phyloP scores from a whole-genome alignment of 1,139 yeast species.

The Taphrina wiesneri region DNA sequence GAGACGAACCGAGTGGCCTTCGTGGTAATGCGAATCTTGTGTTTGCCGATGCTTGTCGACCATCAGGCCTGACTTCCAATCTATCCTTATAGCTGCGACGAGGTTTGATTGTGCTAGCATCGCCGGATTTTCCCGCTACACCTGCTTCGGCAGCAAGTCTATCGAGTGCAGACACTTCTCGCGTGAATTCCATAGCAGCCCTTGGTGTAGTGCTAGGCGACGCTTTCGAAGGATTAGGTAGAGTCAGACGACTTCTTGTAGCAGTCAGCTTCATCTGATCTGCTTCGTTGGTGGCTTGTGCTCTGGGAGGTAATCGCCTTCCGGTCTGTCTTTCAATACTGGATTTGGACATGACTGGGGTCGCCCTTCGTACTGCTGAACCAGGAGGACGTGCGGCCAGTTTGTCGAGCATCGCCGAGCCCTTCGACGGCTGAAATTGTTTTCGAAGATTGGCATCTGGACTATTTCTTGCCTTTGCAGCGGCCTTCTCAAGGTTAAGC shows the following conservation, averaged over 20 bases:
- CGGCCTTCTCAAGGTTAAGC: constrained; percentile 12
- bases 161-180: constrained; percentile 20
- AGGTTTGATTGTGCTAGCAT: not conserved
- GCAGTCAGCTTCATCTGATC: not conserved
- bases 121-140: constrained; percentile 4
- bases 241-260: not conserved
- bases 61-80: constrained; percentile 14
- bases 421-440: not conserved
- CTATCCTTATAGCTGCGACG: constrained; percentile 24
- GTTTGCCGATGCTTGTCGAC: not conserved
- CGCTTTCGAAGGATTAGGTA: not conserved
- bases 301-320: not conserved
- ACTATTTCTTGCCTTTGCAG: constrained; percentile 1
- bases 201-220: not conserved
- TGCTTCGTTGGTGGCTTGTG: not conserved
- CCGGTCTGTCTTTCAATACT: not conserved
- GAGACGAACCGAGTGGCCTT: not conserved
- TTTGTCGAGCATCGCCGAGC: constrained; percentile 9
- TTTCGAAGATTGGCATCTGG: not conserved
- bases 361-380: not conserved
- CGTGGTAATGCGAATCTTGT: constrained; percentile 6
- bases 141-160: constrained; percentile 20
- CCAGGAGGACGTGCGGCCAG: constrained; percentile 7
- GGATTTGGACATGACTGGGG: not conserved
- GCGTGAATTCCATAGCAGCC: not conserved